Conservation (phyloP, 148 eudicot species). For the Tetragonia tetragonoides region DNA sequence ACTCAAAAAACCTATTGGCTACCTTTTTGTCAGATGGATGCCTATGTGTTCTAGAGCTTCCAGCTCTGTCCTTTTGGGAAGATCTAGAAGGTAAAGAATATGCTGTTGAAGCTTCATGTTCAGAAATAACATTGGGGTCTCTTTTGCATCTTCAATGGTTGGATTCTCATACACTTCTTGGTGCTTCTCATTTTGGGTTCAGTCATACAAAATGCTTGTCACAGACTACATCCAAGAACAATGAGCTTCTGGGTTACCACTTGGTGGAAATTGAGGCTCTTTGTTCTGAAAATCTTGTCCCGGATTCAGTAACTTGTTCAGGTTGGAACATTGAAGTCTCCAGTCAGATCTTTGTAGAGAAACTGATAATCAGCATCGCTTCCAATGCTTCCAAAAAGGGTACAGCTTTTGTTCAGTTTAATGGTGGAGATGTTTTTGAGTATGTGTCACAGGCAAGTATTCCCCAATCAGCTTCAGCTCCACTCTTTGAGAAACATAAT, state of each 20-base stretch:
- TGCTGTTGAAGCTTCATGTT: conserved; percentile 45
- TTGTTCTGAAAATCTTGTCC: conserved; percentile 68
- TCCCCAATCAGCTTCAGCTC: conserved; percentile 34
- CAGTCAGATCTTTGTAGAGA: conserved; percentile 48
- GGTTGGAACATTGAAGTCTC: conserved; percentile 63
- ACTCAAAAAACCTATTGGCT: conserved; percentile 56
- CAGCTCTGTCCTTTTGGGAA: conserved; percentile 68
- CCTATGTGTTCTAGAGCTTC: conserved; percentile 76
- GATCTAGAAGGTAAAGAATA: conserved; percentile 79
- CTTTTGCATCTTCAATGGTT: conserved; percentile 80
- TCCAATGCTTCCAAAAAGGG: conserved; percentile 44
- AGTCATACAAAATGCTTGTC: conserved; percentile 32
- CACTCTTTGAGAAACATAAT: conserved; percentile 42
- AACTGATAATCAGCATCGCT: conserved; percentile 49
- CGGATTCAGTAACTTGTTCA: conserved; percentile 64
- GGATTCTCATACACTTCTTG: conserved; percentile 74
- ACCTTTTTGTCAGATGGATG: conserved; percentile 73
- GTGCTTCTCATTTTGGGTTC: conserved; percentile 58
- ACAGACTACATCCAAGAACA: conserved; percentile 25
- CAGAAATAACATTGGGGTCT: conserved; percentile 41
- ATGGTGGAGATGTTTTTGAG: conserved; percentile 64
- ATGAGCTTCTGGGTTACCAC: conserved; percentile 48
- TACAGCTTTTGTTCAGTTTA: conserved; percentile 72
- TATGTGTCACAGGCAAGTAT: conserved; percentile 46
- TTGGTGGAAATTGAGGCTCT: conserved; percentile 64